Evolutionary conservation across 306 rosid genomes (phyloP).

Genomic region (Vicia sativa): DNA sequence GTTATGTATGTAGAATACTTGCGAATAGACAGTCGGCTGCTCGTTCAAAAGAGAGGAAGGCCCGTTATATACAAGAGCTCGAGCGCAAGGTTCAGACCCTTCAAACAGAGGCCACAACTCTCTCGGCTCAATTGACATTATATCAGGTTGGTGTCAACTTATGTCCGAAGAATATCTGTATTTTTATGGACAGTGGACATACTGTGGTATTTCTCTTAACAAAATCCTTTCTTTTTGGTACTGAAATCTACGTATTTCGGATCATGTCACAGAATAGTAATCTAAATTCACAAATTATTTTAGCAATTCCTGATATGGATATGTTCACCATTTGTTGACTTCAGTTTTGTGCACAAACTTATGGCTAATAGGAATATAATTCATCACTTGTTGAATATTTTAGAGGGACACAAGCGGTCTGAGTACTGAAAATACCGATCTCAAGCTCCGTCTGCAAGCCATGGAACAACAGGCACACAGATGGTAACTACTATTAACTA

Average conservation of each 20-base stretch:
- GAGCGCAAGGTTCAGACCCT: slow-evolving; percentile 99
- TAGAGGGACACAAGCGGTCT: slow-evolving; percentile 91
- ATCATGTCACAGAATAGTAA: slow-evolving; percentile 9
- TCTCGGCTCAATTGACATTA: slow-evolving; percentile 93
- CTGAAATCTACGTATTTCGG: background rate
- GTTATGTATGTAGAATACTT: slow-evolving; percentile 62
- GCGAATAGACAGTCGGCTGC: slow-evolving; percentile 99
- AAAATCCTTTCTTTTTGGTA: too few species aligned
- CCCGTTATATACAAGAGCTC: slow-evolving; percentile 92
- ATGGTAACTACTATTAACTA: slow-evolving; percentile 56
- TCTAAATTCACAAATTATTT: background rate
- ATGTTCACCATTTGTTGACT: slow-evolving; percentile 3
- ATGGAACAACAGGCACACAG: slow-evolving; percentile 99
- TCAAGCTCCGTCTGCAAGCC: slow-evolving; percentile 88
- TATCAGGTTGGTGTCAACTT: slow-evolving; percentile 73
- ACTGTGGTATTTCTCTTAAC: too few species aligned
- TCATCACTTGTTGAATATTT: slow-evolving; percentile 27
- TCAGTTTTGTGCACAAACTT: slow-evolving; percentile 29
- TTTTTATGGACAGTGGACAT: too few species aligned
- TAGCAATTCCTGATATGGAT: background rate
- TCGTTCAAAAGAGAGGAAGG: slow-evolving; percentile 98
- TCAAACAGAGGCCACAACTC: slow-evolving; percentile 98
- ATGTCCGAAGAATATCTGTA: background rate
- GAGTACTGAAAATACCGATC: slow-evolving; percentile 90
- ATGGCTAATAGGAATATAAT: slow-evolving; percentile 25